Base-by-base conservation (phyloP, 495 filamentous ascomycete species). In the Aspergillus steynii region DNA sequence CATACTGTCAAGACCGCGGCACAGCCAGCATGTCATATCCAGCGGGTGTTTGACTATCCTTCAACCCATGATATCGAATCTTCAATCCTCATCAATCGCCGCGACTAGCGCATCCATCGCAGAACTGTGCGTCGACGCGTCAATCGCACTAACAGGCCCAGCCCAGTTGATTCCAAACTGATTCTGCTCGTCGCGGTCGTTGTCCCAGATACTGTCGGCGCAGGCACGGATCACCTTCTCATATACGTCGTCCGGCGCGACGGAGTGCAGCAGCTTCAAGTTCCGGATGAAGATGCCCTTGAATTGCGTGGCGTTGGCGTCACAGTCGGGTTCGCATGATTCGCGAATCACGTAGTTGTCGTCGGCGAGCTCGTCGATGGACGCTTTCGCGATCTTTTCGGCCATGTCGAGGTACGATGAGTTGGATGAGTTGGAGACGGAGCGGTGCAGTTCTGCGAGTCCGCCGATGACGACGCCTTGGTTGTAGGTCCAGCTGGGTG, bases 261-360 rank as follows among this genome's bases (percentile, higher is more conserved):
- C 83, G 25, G 69, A 60, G 5, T 90, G 80, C 59, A 93, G 67
- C 32, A 80, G 77, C 29, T 76, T 72, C 49, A 93, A 73, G 64
- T 91, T 92, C 6, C 90, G 83, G 65, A 91, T 83, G 67, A 92
- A 92, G 25, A 90, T 81, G 32, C 90, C 90, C 74, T 92, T 94
- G 83, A 94, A 94, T 71, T 91, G 88, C 9, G 78, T 74, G 1
- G 81, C 86, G 61, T 90, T 83, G 10, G 65, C 77, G 31, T 83
- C 87, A 50, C 86, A 89, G 60, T 82, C 68, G 0, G 86, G 86
- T 66, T 91, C 89, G 64, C 86, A 89, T 12, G 71, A 61, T 49
- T 93, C 90, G 62, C 80, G 83, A 46, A 94, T 80, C 37, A 88
- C 86, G 15, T 65, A 47, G 56, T 85, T 77, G 0, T 68, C 63